Conservation (phyloP, 805 yeast species). For the Myxozyma mucilagina region DNA sequence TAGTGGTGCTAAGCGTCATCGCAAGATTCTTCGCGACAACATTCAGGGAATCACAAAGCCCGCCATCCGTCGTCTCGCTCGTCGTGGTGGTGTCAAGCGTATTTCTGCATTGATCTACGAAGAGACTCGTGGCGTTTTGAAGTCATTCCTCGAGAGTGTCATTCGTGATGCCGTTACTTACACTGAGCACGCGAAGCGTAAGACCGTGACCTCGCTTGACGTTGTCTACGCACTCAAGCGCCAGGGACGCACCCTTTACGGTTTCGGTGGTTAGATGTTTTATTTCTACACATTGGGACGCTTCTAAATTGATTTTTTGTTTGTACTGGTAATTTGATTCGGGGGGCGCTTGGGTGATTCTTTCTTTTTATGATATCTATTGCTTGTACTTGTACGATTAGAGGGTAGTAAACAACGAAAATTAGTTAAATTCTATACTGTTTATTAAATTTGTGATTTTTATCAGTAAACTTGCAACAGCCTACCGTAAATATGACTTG, state of each 20-base stretch:
- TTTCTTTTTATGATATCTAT: background rate
- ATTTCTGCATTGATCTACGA: slow-evolving; percentile 98
- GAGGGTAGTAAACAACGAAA: background rate
- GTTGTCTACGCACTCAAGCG: slow-evolving; percentile 99
- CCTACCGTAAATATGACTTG: no score
- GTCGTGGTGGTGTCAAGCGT: slow-evolving; percentile 99
- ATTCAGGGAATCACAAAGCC: slow-evolving; percentile 99
- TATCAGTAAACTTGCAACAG: background rate
- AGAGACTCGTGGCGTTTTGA: slow-evolving; percentile 96
- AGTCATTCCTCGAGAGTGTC: slow-evolving; percentile 93
- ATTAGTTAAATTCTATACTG: background rate
- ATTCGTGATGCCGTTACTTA: slow-evolving; percentile 99
- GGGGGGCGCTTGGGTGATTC: background rate
- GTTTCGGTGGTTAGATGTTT: slow-evolving; percentile 91
- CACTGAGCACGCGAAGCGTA: slow-evolving; percentile 99
- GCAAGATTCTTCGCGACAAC: slow-evolving; percentile 99
- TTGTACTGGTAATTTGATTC: background rate
- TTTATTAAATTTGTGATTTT: background rate
- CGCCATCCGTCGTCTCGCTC: slow-evolving; percentile 99
- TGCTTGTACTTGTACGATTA: background rate
- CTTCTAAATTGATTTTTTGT: background rate
- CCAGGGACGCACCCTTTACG: slow-evolving; percentile 99
- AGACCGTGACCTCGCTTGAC: slow-evolving; percentile 98
- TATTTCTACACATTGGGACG: background rate
- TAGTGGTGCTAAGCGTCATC: slow-evolving; percentile 99